Base-by-base conservation (phyloP, 345 rosid genomes). In the Citrus inodora region DNA sequence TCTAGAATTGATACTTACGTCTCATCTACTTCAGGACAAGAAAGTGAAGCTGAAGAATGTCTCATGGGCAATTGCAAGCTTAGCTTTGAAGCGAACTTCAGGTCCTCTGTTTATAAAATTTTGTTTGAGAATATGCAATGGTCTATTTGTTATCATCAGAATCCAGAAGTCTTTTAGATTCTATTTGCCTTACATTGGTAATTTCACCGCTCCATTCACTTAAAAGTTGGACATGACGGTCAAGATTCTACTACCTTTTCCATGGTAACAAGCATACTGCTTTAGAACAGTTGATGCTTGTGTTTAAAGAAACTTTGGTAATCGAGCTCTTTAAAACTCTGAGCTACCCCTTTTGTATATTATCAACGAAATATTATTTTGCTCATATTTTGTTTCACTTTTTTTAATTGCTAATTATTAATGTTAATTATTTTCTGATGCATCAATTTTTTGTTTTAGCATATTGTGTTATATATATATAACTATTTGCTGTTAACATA, bases 31-130 rank as follows among this genome's bases (percentile, higher is more conserved):
- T 76, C 89, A 92, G 99, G 92, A 82, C 61, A 76, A 61, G 74
- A 92, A 85, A 87, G 89, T 89, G 69, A 94, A 88, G 85, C 87
- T 91, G 83, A 94, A 92, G 91, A 91, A 91, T 83, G 90, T 91
- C 67, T 89, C 97, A 6, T 94, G 97, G 97, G 99, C 97, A 84
- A 90, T 93, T 61, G 65, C 94, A 78, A 85, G 93, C 88, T 86
- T 94, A 56, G 77, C 93, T 81, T 78, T 85, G 90, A 92, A 90
- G 89, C 88, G 82, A 84, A 74, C 81, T 85, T 87, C 93, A 82
- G 99, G 99, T 95, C 62, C 70, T 81, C 71, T 67, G 80, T 80
- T 61, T 35, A 37, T 59, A 75, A 19, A 59, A 27, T 42, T 78
- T 7, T 48, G 48, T 61, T 61, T 63, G 16, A 11, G 28, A 56